A percentile compares a stretch with the other conserved stretches of the same genome.
Conservation (phyloP, 257 asterid genomes). For the Przewalskia tangutica region DNA sequence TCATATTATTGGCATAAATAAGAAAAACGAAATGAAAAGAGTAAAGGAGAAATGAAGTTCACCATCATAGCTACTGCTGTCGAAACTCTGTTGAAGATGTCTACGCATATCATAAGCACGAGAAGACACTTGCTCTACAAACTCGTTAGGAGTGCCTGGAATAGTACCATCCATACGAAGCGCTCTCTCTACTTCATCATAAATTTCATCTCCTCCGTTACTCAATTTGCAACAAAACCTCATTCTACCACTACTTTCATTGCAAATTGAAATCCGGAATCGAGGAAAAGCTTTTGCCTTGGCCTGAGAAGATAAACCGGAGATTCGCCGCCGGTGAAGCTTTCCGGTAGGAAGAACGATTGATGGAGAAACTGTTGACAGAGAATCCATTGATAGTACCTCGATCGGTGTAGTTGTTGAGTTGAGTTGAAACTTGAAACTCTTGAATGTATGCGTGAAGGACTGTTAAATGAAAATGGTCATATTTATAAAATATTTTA, state of each 20-base stretch:
- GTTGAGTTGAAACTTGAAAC: too few species aligned
- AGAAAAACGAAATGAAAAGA: not conserved
- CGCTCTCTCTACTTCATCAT: conserved; percentile 79
- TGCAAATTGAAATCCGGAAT: conserved; percentile 11
- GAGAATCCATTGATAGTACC: conserved; percentile 44
- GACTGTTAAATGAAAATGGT: not conserved
- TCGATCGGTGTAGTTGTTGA: not conserved
- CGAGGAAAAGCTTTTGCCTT: conserved; percentile 3
- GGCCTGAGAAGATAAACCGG: conserved; percentile 8
- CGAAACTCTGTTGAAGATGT: conserved; percentile 77
- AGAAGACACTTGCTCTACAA: conserved; percentile 82
- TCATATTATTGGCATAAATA: not conserved
- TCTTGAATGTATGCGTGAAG: not conserved
- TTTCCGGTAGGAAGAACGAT: conserved; percentile 42
- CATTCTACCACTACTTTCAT: not conserved
- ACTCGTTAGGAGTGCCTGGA: conserved; percentile 65
- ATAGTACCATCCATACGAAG: conserved; percentile 84
- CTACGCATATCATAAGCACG: conserved; percentile 92
- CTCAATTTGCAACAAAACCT: conserved; percentile 19
- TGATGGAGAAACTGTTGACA: conserved; percentile 49
- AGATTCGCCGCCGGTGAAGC: conserved; percentile 32
- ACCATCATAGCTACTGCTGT: conserved; percentile 93
- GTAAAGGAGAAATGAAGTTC: not conserved
- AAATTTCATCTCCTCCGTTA: conserved; percentile 18
- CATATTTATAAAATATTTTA: too few species aligned